Conservation (phyloP, 2,329 filamentous ascomycete genomes). For the Fusarium domesticum region DNA sequence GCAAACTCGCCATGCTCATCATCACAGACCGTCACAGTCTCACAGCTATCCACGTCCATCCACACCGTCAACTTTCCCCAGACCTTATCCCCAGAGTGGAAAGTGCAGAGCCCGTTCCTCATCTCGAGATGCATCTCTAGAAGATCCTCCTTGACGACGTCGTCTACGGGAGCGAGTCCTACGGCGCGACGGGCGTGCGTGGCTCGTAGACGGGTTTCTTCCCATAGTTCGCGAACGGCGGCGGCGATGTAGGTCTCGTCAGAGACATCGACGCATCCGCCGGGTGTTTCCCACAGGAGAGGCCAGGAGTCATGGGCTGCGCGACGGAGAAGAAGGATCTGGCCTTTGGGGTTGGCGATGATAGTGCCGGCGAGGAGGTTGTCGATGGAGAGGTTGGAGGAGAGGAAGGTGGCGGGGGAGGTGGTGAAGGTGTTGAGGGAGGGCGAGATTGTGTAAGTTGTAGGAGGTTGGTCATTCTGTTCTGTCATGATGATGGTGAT, state of each 20-base stretch:
- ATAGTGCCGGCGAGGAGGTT: slow-evolving; percentile 26
- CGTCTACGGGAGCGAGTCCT: slow-evolving; percentile 1
- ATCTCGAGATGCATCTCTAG: slow-evolving; percentile 23
- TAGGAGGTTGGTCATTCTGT: slow-evolving; percentile 7
- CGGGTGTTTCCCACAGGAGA: slow-evolving; percentile 27
- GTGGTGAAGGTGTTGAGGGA: slow-evolving; percentile 15
- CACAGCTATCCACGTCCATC: slow-evolving; percentile 27
- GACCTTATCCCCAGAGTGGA: slow-evolving; percentile 19
- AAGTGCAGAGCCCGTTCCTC: slow-evolving; percentile 23
- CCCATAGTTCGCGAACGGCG: slow-evolving; percentile 44
- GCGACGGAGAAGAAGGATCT: slow-evolving; percentile 25
- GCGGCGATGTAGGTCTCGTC: slow-evolving; percentile 23
- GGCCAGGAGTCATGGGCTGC: slow-evolving; percentile 30
- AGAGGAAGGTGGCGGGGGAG: slow-evolving; percentile 16
- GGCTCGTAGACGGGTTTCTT: slow-evolving; percentile 42
- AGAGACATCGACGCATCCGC: slow-evolving; percentile 22
- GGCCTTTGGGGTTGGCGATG: slow-evolving; percentile 19
- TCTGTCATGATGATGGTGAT: slow-evolving; percentile 6
- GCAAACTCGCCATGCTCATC: slow-evolving; percentile 39
- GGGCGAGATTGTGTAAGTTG: slow-evolving; percentile 16
- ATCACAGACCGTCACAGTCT: slow-evolving; percentile 31
- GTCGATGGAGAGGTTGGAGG: slow-evolving; percentile 20
- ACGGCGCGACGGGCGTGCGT: slow-evolving; percentile 25
- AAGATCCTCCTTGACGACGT: slow-evolving; percentile 1
- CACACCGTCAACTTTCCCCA: slow-evolving; percentile 33